Base-by-base conservation (phyloP, 108 stramenopile genomes). In the Poteriospumella lacustris region DNA sequence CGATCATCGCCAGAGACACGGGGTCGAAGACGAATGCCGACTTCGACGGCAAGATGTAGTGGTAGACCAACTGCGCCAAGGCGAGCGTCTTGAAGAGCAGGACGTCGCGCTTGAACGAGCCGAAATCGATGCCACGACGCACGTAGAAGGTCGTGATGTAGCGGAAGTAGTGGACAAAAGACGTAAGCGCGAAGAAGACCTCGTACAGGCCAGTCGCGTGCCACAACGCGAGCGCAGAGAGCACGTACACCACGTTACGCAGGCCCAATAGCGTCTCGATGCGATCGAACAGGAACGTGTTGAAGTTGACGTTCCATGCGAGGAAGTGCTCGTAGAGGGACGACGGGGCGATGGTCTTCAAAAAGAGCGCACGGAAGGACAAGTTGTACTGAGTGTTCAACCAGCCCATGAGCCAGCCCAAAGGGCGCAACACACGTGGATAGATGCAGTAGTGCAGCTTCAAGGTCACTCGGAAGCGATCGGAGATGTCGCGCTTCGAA, bases 401-500 rank as follows among this genome's bases (percentile, higher is more conserved):
- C 0, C 15, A 62, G 28, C 42, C 58, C 59, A 80, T 40, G 41
- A 69, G 44, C 64, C 64, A 43, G 41, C 83, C 83, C 58, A 77
- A 42, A 33, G 42, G 36, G 42, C 58, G 29, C 56, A 80, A 1
- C 0, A 56, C n/a, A 34, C 44, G 41, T 3, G 83, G 83, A 60
- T 80, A 80, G 47, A 80, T 42, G 76, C 62, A 77, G 80, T 84
- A 84, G 77, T 84, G 83, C 19, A 84, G 76, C 76, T 83, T 83
- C 40, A 83, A 43, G 12, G 79, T 75, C 9, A 83, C 69, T 47
- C 83, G 83, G 58, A 36, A 83, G n/a, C 68, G 39, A 1, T 58
- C 28, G 76, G 75, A 31, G 38, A 9, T 40, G n/a, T 36, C 39
- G 36, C 0, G n/a, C 68, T 40, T 70, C 9, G 19, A 9, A 26